Conservation (phyloP, 805 yeast species). For the Nakazawaea ernobii region DNA sequence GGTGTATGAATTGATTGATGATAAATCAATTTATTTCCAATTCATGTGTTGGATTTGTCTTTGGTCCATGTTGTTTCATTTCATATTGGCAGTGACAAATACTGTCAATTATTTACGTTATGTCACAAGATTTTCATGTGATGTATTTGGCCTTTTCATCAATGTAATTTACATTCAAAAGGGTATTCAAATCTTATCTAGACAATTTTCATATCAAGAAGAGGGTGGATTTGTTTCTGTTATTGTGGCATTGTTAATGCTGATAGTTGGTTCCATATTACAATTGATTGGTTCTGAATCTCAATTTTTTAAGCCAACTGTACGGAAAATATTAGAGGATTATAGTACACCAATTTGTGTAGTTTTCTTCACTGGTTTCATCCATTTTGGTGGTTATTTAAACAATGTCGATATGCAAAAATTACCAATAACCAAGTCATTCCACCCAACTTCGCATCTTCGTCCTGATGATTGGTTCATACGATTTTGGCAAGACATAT, state of each 20-base stretch:
- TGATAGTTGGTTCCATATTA: slow-evolving; percentile 65
- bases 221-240: slow-evolving; percentile 68
- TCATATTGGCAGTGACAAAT: slow-evolving; percentile 64
- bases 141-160: slow-evolving; percentile 88
- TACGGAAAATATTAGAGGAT: slow-evolving; percentile 73
- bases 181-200: slow-evolving; percentile 74
- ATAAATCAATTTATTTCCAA: slow-evolving; percentile 62
- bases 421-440: slow-evolving; percentile 68
- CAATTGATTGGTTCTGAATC: slow-evolving; percentile 54
- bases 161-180: slow-evolving; percentile 84
- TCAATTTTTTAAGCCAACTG: slow-evolving; percentile 50
- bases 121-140: slow-evolving; percentile 82
- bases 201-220: slow-evolving; percentile 52
- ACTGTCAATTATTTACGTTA: slow-evolving; percentile 59
- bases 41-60: slow-evolving; percentile 95
- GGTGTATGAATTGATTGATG: slow-evolving; percentile 63
- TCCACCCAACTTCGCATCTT: slow-evolving; percentile 57
- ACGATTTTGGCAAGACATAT: slow-evolving; percentile 62
- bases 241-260: slow-evolving; percentile 69
- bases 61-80: slow-evolving; percentile 85
- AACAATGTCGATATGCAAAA: slow-evolving; percentile 48
- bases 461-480: slow-evolving; percentile 70
- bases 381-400: slow-evolving; percentile 84
- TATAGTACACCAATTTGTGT: slow-evolving; percentile 82
- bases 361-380: slow-evolving; percentile 85